Percentiles rank a stretch among this genome's conserved stretches.
These are phyloP conservation scores for Agrocybe praecox DNA, from an alignment of 768 basidiomycete species.

Conservation along the genomic window DNA sequence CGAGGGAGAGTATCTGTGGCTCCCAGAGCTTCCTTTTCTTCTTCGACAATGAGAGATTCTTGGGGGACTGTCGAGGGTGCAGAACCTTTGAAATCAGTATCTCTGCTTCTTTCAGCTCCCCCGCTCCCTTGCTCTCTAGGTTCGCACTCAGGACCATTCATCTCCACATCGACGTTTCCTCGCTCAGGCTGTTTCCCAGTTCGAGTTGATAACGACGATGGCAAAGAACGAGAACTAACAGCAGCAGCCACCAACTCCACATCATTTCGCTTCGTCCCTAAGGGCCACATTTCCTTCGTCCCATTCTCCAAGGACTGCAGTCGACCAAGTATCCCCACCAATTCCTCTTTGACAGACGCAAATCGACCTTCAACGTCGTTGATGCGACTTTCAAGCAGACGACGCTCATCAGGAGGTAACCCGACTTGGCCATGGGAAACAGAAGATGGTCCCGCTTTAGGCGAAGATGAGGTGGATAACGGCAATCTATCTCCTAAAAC, in stretches of 20 bases:
- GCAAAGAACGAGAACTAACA: no score
- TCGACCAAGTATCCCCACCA: constrained; percentile 14
- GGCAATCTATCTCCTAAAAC: constrained; percentile 2
- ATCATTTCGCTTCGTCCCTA: neutral
- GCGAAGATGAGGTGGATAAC: neutral
- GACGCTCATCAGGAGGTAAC: neutral
- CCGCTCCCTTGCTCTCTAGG: neutral
- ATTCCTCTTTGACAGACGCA: constrained; percentile 13
- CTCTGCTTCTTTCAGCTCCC: neutral
- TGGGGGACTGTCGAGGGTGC: neutral
- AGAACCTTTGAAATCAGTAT: neutral
- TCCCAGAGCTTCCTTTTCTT: neutral
- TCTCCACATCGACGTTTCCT: constrained; percentile 4
- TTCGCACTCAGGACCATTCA: neutral
- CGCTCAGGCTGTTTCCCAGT: neutral
- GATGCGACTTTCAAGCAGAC: constrained; percentile 1
- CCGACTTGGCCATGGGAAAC: neutral
- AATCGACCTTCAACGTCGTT: constrained; percentile 17
- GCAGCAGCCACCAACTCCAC: neutral
- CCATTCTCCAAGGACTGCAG: constrained; percentile 12
- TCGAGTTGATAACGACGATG: no score
- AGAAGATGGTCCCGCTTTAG: neutral
- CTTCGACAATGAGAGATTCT: no score
- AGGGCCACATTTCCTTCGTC: neutral
- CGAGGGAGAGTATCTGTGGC: neutral